phyloP scores from a whole-genome alignment of 768 basidiomycete genomes.

The Fibroporia radiculosa region DNA sequence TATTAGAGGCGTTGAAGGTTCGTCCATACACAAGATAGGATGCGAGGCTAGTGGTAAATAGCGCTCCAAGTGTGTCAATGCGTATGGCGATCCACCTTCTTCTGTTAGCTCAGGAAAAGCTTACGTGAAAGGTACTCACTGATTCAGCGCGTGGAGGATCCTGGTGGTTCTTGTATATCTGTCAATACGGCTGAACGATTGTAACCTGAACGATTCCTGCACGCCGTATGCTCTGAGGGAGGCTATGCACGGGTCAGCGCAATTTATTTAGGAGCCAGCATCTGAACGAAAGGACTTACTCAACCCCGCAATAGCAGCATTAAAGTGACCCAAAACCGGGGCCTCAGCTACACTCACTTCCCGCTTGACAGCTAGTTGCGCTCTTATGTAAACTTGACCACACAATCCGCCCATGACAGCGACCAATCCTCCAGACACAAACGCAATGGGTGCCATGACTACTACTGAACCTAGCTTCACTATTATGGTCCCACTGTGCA shows the following conservation, averaged over 20 bases:
- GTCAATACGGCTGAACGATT: slow-evolving; percentile 39
- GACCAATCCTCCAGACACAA: slow-evolving; percentile 31
- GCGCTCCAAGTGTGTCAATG: slow-evolving; percentile 47
- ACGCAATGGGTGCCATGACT: slow-evolving; percentile 32
- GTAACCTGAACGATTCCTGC: slow-evolving; percentile 32
- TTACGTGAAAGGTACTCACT: slow-evolving; percentile 5
- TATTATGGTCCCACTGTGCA: slow-evolving; percentile 26
- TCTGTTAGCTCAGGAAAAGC: not conserved
- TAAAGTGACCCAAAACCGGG: slow-evolving; percentile 45
- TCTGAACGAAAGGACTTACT: slow-evolving; percentile 18
- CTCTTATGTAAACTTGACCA: slow-evolving; percentile 48
- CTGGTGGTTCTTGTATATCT: slow-evolving; percentile 35
- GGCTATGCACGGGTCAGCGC: slow-evolving; percentile 15
- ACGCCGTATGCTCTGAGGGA: slow-evolving; percentile 54
- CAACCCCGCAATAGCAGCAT: slow-evolving; percentile 46
- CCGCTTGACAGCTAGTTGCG: slow-evolving; percentile 50
- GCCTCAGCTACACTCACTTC: slow-evolving; percentile 46
- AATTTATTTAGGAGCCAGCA: not conserved
- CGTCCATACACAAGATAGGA: slow-evolving; percentile 45
- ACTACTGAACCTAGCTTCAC: slow-evolving; percentile 30
- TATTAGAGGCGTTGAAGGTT: slow-evolving; percentile 32
- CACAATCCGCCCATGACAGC: slow-evolving; percentile 31
- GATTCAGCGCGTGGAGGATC: slow-evolving; percentile 41
- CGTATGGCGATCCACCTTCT: slow-evolving; percentile 39
- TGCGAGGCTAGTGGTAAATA: slow-evolving; percentile 43